Percentiles rank a stretch among this genome's conserved stretches.
Evolutionary conservation across 2,329 filamentous ascomycete species (phyloP).

Genomic region (Aspergillus awamori): DNA sequence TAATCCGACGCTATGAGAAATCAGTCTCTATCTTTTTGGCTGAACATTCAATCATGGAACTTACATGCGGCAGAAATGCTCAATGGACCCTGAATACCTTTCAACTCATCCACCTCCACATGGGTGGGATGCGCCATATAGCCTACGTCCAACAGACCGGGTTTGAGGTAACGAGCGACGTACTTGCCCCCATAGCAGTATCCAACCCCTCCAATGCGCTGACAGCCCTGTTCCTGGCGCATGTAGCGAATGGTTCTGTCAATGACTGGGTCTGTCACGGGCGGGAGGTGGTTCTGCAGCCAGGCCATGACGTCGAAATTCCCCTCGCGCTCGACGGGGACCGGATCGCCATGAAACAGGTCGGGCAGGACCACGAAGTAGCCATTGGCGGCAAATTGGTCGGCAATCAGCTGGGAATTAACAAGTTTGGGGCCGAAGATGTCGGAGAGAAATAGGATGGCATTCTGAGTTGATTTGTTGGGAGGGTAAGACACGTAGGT

Average conservation of each 20-base stretch:
- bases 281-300: constrained; percentile 37
- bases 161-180: constrained; percentile 34
- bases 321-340: constrained; percentile 55
- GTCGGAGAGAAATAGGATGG: neutral
- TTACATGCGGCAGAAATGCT: constrained; percentile 48
- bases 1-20: neutral
- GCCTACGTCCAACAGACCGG: constrained; percentile 16
- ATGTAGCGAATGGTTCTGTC: constrained; percentile 43
- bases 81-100: constrained; percentile 19
- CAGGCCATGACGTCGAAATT: constrained; percentile 55
- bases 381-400: neutral
- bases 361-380: constrained; percentile 61
- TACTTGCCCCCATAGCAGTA: constrained; percentile 59
- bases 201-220: constrained; percentile 47
- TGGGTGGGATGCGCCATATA: constrained; percentile 25
- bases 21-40: too few relatives aligned
- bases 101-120: constrained; percentile 20
- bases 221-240: constrained; percentile 21
- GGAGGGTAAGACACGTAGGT: neutral
- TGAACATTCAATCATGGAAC: constrained; percentile 36
- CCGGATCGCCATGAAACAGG: constrained; percentile 65
- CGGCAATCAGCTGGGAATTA: neutral
- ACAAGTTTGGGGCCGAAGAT: neutral
- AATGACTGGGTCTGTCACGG: constrained; percentile 48
- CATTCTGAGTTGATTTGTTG: neutral